Evolutionary conservation across 805 yeast species (phyloP), one percentile per base, ranked within the genome.

Genomic region (Peterozyma toletana): DNA sequence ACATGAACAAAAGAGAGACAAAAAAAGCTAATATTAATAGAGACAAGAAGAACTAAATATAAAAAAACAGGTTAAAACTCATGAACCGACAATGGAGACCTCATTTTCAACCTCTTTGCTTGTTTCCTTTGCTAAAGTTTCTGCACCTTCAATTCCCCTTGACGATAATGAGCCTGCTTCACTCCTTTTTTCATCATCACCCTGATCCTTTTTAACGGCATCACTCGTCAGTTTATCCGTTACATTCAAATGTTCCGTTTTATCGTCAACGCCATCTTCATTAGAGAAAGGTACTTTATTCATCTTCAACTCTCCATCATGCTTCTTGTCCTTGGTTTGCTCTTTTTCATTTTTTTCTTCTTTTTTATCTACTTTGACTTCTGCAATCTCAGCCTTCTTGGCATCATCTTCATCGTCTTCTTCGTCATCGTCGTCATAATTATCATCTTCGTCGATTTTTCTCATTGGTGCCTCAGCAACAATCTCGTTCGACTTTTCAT

Each of bases 391-490:
- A 13, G 21, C 39, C 10, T 27, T 27, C 21, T 18, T 33, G 15
- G 38, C 33, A n/a, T 13, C 43, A 15, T 31, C 10, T 5, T 3
- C 40, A 38, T 39, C 43, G 33, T 30, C 41, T 38, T 40, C 33
- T 30, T 46, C 44, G 15, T 41, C 45, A 11, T 43, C 63, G 18
- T 61, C 68, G 44, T 63, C 68, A 41, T 63, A 63, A 45, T 63
- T 58, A 38, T 63, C 68, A 48, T 63, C 68, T 48, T 63, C 68
- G 30, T 63, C 66, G 16, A 63, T 53, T 34, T 55, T 51, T 40
- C 68, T 55, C n/a, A 62, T 55, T 11, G 60, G 62, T 35, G 56
- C 56, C 41, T 59, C 62, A 21, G 35, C 50, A 7, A 35, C 41
- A 30, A 16, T 34, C 16, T 37, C 33, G 9, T 15, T 27, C 35